phyloP scores from a whole-genome alignment of 352 stramenopile genomes.

The Phytopythium aichiense region DNA sequence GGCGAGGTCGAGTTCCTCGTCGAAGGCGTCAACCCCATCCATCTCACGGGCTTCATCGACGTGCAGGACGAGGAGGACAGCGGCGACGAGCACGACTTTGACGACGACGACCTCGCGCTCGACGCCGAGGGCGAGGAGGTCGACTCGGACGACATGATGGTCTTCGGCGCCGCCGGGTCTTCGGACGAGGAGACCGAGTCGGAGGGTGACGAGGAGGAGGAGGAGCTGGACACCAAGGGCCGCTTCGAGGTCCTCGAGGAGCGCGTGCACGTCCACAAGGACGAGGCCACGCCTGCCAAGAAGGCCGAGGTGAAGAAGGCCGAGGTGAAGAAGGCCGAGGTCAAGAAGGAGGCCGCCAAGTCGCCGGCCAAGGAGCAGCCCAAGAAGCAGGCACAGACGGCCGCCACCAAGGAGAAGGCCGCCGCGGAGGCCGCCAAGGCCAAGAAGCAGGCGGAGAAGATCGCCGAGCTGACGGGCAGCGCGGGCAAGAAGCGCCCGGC shows the following conservation, averaged over 20 bases:
- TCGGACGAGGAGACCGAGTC: slow-evolving; percentile 30
- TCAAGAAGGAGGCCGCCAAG: slow-evolving; percentile 20
- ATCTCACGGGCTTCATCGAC: slow-evolving; percentile 80
- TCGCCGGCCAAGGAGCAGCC: slow-evolving; percentile 21
- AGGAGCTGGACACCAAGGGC: slow-evolving; percentile 34
- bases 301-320: slow-evolving; percentile 18
- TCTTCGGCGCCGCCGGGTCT: slow-evolving; percentile 38
- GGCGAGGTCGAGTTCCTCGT: slow-evolving; percentile 64
- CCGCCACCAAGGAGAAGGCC: slow-evolving; percentile 14
- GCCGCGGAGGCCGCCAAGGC: neutral
- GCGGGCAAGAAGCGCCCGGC: slow-evolving; percentile 65
- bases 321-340: slow-evolving; percentile 10
- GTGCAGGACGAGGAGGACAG: slow-evolving; percentile 67
- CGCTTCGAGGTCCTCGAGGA: slow-evolving; percentile 82
- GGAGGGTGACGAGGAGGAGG: slow-evolving; percentile 34
- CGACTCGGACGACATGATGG: slow-evolving; percentile 48
- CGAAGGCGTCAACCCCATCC: slow-evolving; percentile 72
- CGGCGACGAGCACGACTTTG: slow-evolving; percentile 54
- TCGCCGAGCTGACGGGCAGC: slow-evolving; percentile 38
- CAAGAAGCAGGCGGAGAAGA: slow-evolving; percentile 11
- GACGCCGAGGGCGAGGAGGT: slow-evolving; percentile 37
- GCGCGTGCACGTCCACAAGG: slow-evolving; percentile 26
- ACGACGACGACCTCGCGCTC: slow-evolving; percentile 29
- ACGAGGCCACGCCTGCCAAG: slow-evolving; percentile 8
- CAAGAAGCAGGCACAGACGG: slow-evolving; percentile 26